phyloP scores from a whole-genome alignment of 176 grass and related monocot genomes.

The Chloris gayana region DNA sequence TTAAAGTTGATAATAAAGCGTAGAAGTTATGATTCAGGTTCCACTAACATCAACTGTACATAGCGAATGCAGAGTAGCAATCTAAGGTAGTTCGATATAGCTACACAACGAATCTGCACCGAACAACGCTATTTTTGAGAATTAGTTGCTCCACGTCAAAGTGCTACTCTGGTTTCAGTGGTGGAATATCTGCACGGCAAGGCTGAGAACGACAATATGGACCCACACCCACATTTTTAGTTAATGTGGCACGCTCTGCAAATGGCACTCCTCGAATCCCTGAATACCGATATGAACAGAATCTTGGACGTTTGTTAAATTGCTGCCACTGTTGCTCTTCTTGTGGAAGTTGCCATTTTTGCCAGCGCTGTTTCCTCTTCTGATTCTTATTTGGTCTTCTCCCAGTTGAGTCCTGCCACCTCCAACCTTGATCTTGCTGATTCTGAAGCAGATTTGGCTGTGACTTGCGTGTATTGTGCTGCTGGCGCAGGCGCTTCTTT shows the following conservation, averaged over 20 bases:
- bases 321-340: not conserved
- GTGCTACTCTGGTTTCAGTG: not conserved
- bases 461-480: not conserved
- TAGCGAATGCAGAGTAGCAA: not conserved
- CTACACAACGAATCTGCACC: not conserved
- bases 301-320: not conserved
- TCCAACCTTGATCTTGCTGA: not conserved
- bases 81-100: not conserved
- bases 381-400: not conserved
- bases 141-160: not conserved
- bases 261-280: not conserved
- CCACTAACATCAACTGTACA: not conserved
- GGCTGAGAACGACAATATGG: not conserved
- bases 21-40: not conserved
- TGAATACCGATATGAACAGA: constrained; percentile 16
- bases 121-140: not conserved
- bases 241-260: not conserved
- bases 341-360: not conserved
- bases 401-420: not conserved
- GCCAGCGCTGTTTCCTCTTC: not conserved
- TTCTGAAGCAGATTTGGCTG: not conserved
- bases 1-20: too few species aligned
- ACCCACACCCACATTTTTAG: not conserved
- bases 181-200: not conserved
- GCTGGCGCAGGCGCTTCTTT: not conserved